Percentiles rank a stretch among this genome's conserved stretches.
These are phyloP conservation scores for Macrocybe gigantea DNA, from an alignment of 768 basidiomycete genomes.

Conservation along the genomic window DNA sequence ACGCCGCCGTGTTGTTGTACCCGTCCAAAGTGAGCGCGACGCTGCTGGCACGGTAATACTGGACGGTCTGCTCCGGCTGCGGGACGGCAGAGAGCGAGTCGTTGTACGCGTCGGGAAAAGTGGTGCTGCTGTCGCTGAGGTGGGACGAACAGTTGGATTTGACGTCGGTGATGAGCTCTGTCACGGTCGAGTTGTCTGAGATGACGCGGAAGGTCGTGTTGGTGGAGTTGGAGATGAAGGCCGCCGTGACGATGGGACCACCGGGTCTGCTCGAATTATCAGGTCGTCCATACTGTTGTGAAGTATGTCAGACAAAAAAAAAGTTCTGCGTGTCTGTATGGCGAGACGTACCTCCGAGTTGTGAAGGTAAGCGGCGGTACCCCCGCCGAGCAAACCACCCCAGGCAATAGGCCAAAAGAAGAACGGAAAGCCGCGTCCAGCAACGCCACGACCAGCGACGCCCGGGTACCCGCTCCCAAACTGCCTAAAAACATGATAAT, in stretches of 20 bases:
- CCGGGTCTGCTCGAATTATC: conserved; percentile 39
- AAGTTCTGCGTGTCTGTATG: conserved; percentile 12
- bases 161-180: conserved; percentile 31
- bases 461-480: conserved; percentile 58
- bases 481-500: conserved; percentile 17
- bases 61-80: conserved; percentile 50
- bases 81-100: conserved; percentile 24
- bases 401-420: conserved; percentile 53
- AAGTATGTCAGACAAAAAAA: background rate
- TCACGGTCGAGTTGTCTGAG: conserved; percentile 39
- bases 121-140: conserved; percentile 15
- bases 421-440: conserved; percentile 44
- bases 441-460: conserved; percentile 29
- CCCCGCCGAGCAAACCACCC: conserved; percentile 19
- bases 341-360: conserved; percentile 29
- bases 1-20: conserved; percentile 57
- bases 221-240: conserved; percentile 30
- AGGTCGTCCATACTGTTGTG: conserved; percentile 36
- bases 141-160: conserved; percentile 29
- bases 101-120: conserved; percentile 21
- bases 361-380: conserved; percentile 13
- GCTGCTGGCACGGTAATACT: conserved; percentile 66
- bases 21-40: conserved; percentile 57
- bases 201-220: conserved; percentile 36
- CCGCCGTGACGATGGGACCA: conserved; percentile 31